phyloP scores from a whole-genome alignment of 768 basidiomycete species.

The Phaffia australis region DNA sequence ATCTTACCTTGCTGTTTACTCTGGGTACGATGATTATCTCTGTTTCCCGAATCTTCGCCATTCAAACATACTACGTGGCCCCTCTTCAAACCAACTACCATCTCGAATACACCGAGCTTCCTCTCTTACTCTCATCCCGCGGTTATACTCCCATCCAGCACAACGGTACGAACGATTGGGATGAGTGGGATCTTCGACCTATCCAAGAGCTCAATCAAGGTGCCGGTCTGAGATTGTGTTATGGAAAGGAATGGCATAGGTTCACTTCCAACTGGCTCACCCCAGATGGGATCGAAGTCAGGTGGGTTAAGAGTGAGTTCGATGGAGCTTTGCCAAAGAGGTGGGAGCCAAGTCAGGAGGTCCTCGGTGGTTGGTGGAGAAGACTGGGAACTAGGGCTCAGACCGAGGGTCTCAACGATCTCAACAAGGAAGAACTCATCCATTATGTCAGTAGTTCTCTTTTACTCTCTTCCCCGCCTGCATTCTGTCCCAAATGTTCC shows the following conservation, averaged over 20 bases:
- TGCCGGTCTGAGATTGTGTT: conserved; percentile 54
- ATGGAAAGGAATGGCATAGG: conserved; percentile 91
- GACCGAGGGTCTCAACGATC: conserved; percentile 67
- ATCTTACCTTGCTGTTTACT: conserved; percentile 60
- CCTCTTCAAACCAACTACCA: conserved; percentile 60
- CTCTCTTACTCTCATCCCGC: conserved; percentile 64
- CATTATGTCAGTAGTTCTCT: conserved; percentile 56
- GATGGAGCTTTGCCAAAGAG: conserved; percentile 76
- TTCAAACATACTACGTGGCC: conserved; percentile 82
- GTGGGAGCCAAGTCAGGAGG: conserved; percentile 48
- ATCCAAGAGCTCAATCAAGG: conserved; percentile 51
- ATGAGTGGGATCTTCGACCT: conserved; percentile 43
- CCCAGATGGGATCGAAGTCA: conserved; percentile 67
- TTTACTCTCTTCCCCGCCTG: background rate
- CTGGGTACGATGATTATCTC: conserved; percentile 60
- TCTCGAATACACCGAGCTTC: conserved; percentile 69
- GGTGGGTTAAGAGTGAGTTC: conserved; percentile 86
- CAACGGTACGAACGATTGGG: conserved; percentile 36
- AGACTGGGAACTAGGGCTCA: conserved; percentile 53
- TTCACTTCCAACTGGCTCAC: conserved; percentile 85
- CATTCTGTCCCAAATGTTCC: background rate
- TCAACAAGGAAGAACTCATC: conserved; percentile 65
- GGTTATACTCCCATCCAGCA: conserved; percentile 47
- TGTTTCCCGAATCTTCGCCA: conserved; percentile 64
- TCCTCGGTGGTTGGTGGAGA: conserved; percentile 44